Base-by-base conservation (phyloP, 805 yeast genomes). In the Lachancea nothofagi region DNA sequence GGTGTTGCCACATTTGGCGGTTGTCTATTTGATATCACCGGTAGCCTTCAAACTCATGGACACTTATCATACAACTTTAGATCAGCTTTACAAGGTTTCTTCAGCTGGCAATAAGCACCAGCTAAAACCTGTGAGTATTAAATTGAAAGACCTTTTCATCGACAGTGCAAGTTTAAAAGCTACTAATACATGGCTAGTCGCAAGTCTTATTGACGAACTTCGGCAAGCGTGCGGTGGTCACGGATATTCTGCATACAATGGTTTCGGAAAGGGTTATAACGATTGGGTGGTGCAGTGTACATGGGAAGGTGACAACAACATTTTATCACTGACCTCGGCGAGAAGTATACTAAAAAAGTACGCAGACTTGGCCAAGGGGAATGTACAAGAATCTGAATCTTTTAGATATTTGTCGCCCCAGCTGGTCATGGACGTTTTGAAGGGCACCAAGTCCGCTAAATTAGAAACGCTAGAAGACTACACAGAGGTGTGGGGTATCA, bases 281-380 rank as follows among this genome's bases (percentile, higher is more conserved):
- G 97, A 89, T 62, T 90, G 95, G 86, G 96, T 84, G n/a, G 96
- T 89, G 29, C 96, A 89, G 67, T 88, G 96, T 65, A 89, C 97
- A 14, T 89, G 97, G 97, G 97, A 89, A 69, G 97, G 97, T 63
- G 97, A 89, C 64, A 89, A 89, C 69, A 88, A 80, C 55, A 82
- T 89, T 31, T 71, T 89, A 48, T 83, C 88, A 2, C 77, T 86
- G 63, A 80, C 87, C 39, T 77, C 87, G 43, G 97, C 96, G 42
- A 80, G 90, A 61, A 77, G 93, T 20, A 67, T 69, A 29, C 51
- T 69, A 38, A 69, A 69, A 48, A 68, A 68, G 47, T 66, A 66
- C 45, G 57, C 59, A 32, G 68, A 63, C 41, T 53, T 66, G 17
- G 52, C 58, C 13, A 60, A 57, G 42, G 70, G 70, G 37, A 61